These are phyloP conservation scores for Phytophthora meadii DNA, from an alignment of 352 stramenopile genomes.

Conservation along the genomic window DNA sequence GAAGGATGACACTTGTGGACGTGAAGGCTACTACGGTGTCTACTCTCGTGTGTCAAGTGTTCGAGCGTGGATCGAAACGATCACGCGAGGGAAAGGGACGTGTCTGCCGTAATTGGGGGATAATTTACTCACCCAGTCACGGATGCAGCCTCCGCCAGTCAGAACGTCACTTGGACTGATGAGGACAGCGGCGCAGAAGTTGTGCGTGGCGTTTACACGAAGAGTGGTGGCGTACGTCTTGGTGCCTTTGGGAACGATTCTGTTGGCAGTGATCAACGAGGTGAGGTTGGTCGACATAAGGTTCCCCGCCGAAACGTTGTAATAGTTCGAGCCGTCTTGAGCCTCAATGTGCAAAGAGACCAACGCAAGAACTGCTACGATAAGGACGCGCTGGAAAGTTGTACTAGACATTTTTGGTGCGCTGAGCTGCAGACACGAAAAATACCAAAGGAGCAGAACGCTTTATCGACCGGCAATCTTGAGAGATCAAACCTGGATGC, in stretches of 20 bases:
- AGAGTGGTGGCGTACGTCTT: conserved; percentile 43
- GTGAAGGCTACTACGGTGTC: conserved; percentile 41
- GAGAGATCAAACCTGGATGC: too few relatives aligned
- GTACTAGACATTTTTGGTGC: too few relatives aligned
- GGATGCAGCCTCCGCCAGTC: conserved; percentile 1
- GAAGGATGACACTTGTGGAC: conserved; percentile 40
- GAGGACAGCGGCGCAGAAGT: conserved; percentile 14
- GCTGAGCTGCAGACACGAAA: neutral
- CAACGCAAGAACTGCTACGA: neutral
- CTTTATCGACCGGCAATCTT: too few relatives aligned
- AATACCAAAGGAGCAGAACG: neutral
- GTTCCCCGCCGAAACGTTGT: conserved; percentile 1
- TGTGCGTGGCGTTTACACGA: conserved; percentile 10
- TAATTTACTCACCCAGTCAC: too few relatives aligned
- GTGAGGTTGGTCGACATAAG: conserved; percentile 2
- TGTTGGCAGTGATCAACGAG: conserved; percentile 1
- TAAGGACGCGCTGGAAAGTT: neutral
- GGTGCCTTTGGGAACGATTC: conserved; percentile 30
- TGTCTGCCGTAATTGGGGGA: conserved; percentile 3
- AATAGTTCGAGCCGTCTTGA: conserved; percentile 14
- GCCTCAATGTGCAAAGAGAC: neutral
- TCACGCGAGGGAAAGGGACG: conserved; percentile 12
- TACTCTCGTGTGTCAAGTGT: conserved; percentile 37
- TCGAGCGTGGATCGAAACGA: conserved; percentile 40
- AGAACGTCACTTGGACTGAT: conserved; percentile 14